Conservation (phyloP, 2,329 filamentous ascomycete species). For the Knufia petricola region DNA sequence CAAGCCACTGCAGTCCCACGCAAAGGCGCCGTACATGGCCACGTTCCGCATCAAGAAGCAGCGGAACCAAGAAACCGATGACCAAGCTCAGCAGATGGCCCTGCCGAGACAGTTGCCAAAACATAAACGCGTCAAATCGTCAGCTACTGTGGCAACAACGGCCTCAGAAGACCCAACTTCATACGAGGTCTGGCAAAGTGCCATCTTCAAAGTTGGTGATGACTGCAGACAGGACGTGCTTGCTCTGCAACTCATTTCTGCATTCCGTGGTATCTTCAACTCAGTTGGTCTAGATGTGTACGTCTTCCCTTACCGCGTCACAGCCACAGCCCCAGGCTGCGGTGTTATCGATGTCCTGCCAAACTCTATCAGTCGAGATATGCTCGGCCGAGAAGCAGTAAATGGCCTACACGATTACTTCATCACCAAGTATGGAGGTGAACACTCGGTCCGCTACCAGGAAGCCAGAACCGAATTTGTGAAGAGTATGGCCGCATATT, state of each 20-base stretch:
- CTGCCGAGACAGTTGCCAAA: slow-evolving; percentile 18
- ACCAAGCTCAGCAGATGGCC: slow-evolving; percentile 36
- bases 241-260: slow-evolving; percentile 93
- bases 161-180: slow-evolving; percentile 33
- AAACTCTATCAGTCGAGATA: slow-evolving; percentile 95
- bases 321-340: slow-evolving; percentile 90
- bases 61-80: slow-evolving; percentile 41
- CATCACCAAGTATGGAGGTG: slow-evolving; percentile 90
- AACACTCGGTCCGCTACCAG: slow-evolving; percentile 90
- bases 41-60: slow-evolving; percentile 93
- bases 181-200: slow-evolving; percentile 96
- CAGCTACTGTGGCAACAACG: background rate
- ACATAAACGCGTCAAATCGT: slow-evolving; percentile 20
- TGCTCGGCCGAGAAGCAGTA: slow-evolving; percentile 94
- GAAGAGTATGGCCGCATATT: slow-evolving; percentile 98
- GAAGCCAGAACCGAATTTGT: slow-evolving; percentile 94
- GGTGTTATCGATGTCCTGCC: slow-evolving; percentile 97
- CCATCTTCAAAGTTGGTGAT: slow-evolving; percentile 99
- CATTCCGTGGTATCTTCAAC: slow-evolving; percentile 95
- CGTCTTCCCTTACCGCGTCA: slow-evolving; percentile 94
- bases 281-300: slow-evolving; percentile 90
- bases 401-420: slow-evolving; percentile 99
- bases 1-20: slow-evolving; percentile 93
- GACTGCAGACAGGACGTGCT: slow-evolving; percentile 96
- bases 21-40: slow-evolving; percentile 97